Evolutionary conservation across 2,329 filamentous ascomycete species (phyloP), one percentile per base, ranked within the genome.

Genomic region (Aspergillus tanneri): DNA sequence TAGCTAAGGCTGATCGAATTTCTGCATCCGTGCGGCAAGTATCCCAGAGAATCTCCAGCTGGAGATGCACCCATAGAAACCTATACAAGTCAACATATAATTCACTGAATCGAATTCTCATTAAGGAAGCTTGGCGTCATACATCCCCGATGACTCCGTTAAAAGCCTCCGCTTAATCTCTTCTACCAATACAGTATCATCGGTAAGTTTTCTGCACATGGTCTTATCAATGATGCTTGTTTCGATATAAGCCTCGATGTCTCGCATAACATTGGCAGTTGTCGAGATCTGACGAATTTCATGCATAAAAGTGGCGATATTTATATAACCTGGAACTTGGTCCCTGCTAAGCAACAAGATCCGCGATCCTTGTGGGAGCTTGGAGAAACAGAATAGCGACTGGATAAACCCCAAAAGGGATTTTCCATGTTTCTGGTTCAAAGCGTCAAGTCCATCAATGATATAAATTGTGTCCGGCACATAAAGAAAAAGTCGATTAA

Each of bases 1-100:
- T 14, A 10, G 3, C 9, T n/a, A 60, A 41, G 1, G 50, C 49
- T 23, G 34, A 22, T 12, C 41, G 46, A 30, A 60, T 60, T 40
- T 49, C 49, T n/a, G 35, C 34, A 36, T 60, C 56, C 2, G 55
- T 55, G 27, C 47, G 36, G 37, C 56, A 60, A 0, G 46, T 53
- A n/a, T 56, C 47, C 58, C 55, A 60, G 3, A 60, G 50, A 27
- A 59, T 56, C 35, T 60, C 58, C 27, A 59, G 24, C 37, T 59
- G 54, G 8, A 60, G 53, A 42, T 53, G 53, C 3, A 57, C 55
- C 55, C 55, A 60, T n/a, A 56, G 34, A 41, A 59, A 59, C 50
- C 57, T 59, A 43, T 12, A 18, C 9, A 6, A 27, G 39, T 56
- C 21, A 58, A 47, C 22, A 10, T 12, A 40, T 27, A n/a, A n/a